phyloP scores from a whole-genome alignment of 1,139 yeast genomes.

The Lodderomyces pseudojiufengensis region DNA sequence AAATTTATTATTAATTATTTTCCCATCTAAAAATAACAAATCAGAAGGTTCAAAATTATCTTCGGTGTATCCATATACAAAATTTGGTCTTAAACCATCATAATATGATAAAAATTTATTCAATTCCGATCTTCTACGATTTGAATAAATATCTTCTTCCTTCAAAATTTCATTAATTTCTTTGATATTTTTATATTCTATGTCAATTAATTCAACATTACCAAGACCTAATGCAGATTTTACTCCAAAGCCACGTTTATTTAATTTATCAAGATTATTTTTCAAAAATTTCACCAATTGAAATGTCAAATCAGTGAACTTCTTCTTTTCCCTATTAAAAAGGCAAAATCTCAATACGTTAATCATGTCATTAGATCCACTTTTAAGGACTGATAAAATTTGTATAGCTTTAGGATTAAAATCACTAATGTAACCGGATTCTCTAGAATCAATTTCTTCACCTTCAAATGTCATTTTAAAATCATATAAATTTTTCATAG shows the following conservation, averaged over 20 bases:
- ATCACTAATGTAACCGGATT: too few species aligned
- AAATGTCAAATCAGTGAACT: conserved; percentile 4
- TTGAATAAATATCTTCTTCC: background rate
- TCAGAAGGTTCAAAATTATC: background rate
- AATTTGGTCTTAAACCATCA: conserved; percentile 1
- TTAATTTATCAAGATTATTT: background rate
- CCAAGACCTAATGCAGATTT: conserved; percentile 6
- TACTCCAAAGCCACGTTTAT: background rate
- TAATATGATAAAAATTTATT: background rate
- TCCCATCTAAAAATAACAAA: background rate
- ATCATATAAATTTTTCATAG: too few species aligned
- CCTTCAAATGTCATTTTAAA: too few species aligned
- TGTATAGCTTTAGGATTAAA: too few species aligned
- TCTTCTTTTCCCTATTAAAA: background rate
- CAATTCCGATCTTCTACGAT: background rate
- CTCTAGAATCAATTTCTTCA: too few species aligned
- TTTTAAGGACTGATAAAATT: too few species aligned
- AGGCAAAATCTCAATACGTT: too few species aligned
- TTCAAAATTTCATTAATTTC: conserved; percentile 8
- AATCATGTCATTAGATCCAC: too few species aligned
- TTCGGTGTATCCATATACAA: background rate
- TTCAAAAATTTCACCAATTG: conserved; percentile 6
- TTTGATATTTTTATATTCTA: conserved; percentile 1
- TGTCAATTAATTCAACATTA: conserved; percentile 1
- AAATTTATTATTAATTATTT: background rate